These are phyloP conservation scores for Colletotrichum neosansevieriae DNA, from an alignment of 2,329 filamentous ascomycete species.

Conservation along the genomic window DNA sequence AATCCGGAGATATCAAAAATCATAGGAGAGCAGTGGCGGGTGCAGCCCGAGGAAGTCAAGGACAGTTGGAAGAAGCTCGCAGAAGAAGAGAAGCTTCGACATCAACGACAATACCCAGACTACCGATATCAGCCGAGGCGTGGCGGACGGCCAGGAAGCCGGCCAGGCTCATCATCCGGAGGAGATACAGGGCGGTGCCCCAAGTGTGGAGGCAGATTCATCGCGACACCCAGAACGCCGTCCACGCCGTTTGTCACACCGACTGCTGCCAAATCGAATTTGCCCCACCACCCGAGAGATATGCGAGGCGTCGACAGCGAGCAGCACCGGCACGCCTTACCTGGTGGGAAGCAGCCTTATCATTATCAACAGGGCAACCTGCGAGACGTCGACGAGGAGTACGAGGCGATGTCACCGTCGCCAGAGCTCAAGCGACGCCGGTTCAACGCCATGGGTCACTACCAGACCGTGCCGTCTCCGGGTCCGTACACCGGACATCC, in stretches of 20 bases:
- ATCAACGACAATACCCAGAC: constrained; percentile 89
- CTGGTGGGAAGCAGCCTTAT: constrained; percentile 33
- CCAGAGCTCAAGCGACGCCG: constrained; percentile 74
- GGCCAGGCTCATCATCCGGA: constrained; percentile 50
- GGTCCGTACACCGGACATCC: constrained; percentile 34
- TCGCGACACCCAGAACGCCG: constrained; percentile 72
- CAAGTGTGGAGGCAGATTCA: constrained; percentile 78
- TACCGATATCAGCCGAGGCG: constrained; percentile 94
- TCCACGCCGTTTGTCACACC: constrained; percentile 59
- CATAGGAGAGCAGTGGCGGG: constrained; percentile 92
- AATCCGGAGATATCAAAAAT: constrained; percentile 99
- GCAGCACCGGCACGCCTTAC: constrained; percentile 29
- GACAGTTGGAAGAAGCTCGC: constrained; percentile 89
- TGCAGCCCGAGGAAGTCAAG: constrained; percentile 79
- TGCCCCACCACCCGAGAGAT: constrained; percentile 36
- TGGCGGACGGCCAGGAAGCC: constrained; percentile 56
- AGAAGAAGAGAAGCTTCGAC: constrained; percentile 91
- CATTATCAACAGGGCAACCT: constrained; percentile 36
- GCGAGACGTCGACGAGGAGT: constrained; percentile 51
- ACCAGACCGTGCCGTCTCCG: constrained; percentile 45
- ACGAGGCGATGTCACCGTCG: constrained; percentile 57
- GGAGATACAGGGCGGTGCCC: constrained; percentile 71
- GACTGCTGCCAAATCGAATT: constrained; percentile 46
- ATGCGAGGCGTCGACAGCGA: constrained; percentile 32
- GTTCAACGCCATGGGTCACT: constrained; percentile 59